Base-by-base conservation (phyloP, 2,329 filamentous ascomycete genomes). In the Aspergillus pseudotamarii region DNA sequence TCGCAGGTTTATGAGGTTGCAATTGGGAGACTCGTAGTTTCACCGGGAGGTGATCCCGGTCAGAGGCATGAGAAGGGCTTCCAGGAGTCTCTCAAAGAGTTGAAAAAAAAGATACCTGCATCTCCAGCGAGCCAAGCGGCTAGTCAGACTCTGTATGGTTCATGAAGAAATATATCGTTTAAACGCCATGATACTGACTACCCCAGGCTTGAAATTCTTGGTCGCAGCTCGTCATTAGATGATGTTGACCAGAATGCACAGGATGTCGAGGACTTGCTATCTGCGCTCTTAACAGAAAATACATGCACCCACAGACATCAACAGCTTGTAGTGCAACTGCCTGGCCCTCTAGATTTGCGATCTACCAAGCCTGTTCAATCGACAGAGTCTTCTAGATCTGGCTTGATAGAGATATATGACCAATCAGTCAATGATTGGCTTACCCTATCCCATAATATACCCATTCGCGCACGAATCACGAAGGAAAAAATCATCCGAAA, bases 401-500 rank as follows among this genome's bases (percentile, higher is more conserved):
- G 73, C 59, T 68, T 76, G 43, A 51, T 73, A 21, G 59, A 66
- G 43, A 68, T 73, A 4, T 81, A 81, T 65, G 77, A 80, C 60
- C 64, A 62, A 38, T 63, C 80, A 58, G 70, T 79, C 21, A 71
- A 72, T 48, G 68, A 76, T 55, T 80, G 78, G 78, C 63, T 81
- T 23, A 69, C 59, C 38, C 64, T 80, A 36, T 70, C 76, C 4
- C 67, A 66, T 8, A 64, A 70, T 12, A 73, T 79, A 62, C 75
- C 79, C 8, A 72, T 72, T n/a, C 71, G 70, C 45, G 72, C 76
- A n/a, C 71, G 79, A 41, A 71, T 78, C 1, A 68, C 69, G 54
- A 81, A 80, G 64, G 79, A 80, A 61, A 76, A 70, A 63, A 62
- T 73, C 11, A 75, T 80, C 53, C 73, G 79, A 46, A 70, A 68